Base-by-base conservation (phyloP, 2,329 filamentous ascomycete genomes). In the Leptographium lundbergii region DNA sequence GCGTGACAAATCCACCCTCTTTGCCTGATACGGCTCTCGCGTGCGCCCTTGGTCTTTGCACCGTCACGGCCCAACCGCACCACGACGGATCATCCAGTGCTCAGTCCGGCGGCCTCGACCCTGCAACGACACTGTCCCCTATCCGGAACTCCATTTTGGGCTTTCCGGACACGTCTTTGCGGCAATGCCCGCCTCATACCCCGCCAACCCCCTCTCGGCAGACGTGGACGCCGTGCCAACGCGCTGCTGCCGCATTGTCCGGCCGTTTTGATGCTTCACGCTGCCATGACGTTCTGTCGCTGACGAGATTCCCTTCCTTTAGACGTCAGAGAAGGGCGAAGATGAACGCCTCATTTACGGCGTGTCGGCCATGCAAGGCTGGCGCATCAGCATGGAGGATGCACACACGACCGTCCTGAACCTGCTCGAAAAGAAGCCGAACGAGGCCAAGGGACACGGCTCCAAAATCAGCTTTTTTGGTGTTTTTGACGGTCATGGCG, bases 331-430 rank as follows among this genome's bases (percentile, higher is more conserved):
- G 72, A 85, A 85, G 71, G 91, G 91, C 75, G 86, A 90, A 77
- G 91, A 97, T 88, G 91, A 95, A 65, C 86, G 89, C 71, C 85
- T 96, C 71, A 76, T 94, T 71, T 99, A 89, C 74, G 94, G 94
- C 70, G 85, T 97, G 65, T 99, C 94, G 65, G 91, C 91, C 75
- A 99, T 99, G 94, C 94, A 99, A 76, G 94, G 94, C 79, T 99
- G 94, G 94, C 88, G 94, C 77, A 97, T 99, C 77, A 96, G 89
- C 79, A 99, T 99, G 94, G 94, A 99, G 74, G 94, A 99, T 72
- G 86, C 94, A 64, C 94, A 99, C 76, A 89, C 89, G 62, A 82
- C 88, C 59, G 77, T 97, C 57, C 87, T 99, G 71, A 89, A 97
- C 73, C 84, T 97, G 66, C 83, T 94, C 69, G 78, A 84, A 62